phyloP scores from a whole-genome alignment of 2,329 filamentous ascomycete genomes.

The Colletotrichum cordylinicola region DNA sequence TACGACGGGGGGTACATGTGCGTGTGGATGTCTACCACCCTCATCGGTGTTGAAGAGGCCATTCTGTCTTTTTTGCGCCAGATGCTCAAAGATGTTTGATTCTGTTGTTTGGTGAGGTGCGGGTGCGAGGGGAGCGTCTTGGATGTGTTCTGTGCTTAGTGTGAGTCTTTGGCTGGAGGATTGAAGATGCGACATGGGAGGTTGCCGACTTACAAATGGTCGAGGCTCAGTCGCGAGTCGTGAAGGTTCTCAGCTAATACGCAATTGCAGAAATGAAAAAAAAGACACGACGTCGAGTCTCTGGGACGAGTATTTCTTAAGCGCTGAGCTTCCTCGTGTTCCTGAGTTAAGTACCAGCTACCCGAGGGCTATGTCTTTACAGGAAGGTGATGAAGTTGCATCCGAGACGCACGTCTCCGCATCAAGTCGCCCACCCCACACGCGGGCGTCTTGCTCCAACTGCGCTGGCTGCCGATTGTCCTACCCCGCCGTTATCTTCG shows the following conservation, averaged over 20 bases:
- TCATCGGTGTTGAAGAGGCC: constrained; percentile 36
- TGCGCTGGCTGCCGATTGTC: constrained; percentile 7
- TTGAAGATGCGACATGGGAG: neutral
- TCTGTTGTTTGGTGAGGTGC: neutral
- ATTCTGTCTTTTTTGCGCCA: constrained; percentile 27
- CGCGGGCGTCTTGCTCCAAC: constrained; percentile 4
- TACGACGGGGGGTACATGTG: constrained; percentile 74
- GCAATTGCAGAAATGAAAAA: neutral
- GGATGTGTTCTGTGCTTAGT: neutral
- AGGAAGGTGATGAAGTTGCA: constrained; percentile 22
- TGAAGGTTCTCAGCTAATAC: neutral
- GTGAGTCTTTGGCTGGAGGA: neutral
- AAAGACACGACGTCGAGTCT: neutral
- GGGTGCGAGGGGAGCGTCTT: neutral
- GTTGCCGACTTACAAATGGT: neutral
- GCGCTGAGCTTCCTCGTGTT: neutral
- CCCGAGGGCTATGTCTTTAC: constrained; percentile 11
- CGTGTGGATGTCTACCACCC: constrained; percentile 71
- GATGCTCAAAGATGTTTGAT: neutral
- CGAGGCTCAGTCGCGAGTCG: neutral
- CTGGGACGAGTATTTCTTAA: neutral
- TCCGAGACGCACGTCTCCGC: constrained; percentile 8
- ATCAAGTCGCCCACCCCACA: constrained; percentile 10
- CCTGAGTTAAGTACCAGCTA: constrained; percentile 6
- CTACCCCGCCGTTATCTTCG: constrained; percentile 23